Base-by-base conservation (phyloP, 352 stramenopile genomes). In the Aphanomyces invadans region DNA sequence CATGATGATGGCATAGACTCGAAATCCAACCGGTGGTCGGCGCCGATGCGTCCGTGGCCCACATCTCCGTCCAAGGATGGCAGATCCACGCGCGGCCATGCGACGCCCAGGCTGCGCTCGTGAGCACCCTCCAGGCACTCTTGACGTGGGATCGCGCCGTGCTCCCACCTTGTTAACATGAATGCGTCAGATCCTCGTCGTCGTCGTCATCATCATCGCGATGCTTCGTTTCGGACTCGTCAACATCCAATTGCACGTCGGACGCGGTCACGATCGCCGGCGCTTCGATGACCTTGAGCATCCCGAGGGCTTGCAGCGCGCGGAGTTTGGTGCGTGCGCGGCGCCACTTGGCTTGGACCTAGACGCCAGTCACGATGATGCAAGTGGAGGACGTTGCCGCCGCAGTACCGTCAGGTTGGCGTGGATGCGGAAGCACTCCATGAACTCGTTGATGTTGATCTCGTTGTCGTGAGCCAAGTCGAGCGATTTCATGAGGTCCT, bases 361-460 rank as follows among this genome's bases (percentile, higher is more conserved):
- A n/a, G n/a, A n/a, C n/a, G n/a, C n/a, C n/a, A 23, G 31, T 48
- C 2, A 61, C 21, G 42, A 7, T 45, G 9, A 45, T 45, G 9
- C 17, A 45, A 45, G 17, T 45, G n/a, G n/a, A 45, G 9, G 38
- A 45, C 17, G 21, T 23, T 44, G 45, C 12, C 19, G 29, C 7
- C 36, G 15, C 36, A 4, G 25, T 65, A 65, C 81, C 28, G 85
- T 94, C 48, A 94, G 75, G 70, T 87, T 91, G 36, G 85, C 85
- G 52, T 90, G 90, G 60, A 94, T 88, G 33, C 85, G 81, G 72
- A 94, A 94, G 57, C 85, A 83, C 57, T 94, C 85, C 79, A 94
- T 89, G 65, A 94, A 94, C 77, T 94, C 85, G 69, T 94, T 94
- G 62, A 94, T 94, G 75, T 94, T 92, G 73, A 94, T 86, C 65